Base-by-base conservation (phyloP, 2,329 filamentous ascomycete species). In the Verticillium tricorpus region DNA sequence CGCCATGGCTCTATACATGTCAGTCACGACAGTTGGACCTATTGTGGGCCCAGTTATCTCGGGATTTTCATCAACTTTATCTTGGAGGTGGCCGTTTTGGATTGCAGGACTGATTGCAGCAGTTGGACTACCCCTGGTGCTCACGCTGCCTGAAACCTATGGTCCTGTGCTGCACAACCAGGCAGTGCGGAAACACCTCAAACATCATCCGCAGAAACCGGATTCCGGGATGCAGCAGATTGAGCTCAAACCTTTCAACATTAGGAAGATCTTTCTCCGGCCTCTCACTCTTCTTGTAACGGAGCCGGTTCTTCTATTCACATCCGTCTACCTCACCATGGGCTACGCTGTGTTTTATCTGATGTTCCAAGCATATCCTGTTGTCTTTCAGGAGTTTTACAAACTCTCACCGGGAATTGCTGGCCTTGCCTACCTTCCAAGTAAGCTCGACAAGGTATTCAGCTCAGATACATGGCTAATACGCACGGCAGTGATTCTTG, bases 281-380 rank as follows among this genome's bases (percentile, higher is more conserved):
- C 91, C 91, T 0, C 73, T 93, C 6, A 81, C 88, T 28, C 93
- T 94, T 90, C 78, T 89, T 34, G 54, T 84, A 57, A 87, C 83
- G 52, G 91, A 95, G 70, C 87, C 89, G 56, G 89, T 94, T 58
- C 89, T 94, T 8, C 79, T 87, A 25, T 88, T 86, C 57, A 85
- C 84, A 1, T 92, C 88, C 72, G 70, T 85, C 69, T 93, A 92
- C 72, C 79, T 93, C 12, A 86, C 90, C 37, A 78, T 93, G 32
- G 82, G 86, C 37, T 93, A 92, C 70, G 83, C 78, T 57, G 82
- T 85, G 66, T 84, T 85, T 69, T 85, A 85, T 78, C 90, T 93
- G 75, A 92, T 87, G 70, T 92, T 94, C 67, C 86, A 92, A 71
- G 88, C 89, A 2, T 93, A 89, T 71, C 87, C 87, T 1, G 80